Evolutionary conservation across 257 asterid genomes (phyloP).

Genomic region (Nemophila menziesii): DNA sequence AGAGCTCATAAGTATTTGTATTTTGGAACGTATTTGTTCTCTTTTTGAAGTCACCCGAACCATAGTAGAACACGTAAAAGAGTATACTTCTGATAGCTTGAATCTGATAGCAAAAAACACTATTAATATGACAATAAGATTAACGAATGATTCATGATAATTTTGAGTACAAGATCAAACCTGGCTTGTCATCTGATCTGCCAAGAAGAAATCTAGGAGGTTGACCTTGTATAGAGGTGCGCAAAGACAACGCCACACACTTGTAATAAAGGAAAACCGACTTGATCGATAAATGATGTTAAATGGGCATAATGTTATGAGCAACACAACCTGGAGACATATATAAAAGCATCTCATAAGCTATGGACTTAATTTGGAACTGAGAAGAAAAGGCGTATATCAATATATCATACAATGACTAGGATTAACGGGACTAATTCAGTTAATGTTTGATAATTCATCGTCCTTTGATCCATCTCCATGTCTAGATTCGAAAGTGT

Average conservation of each 20-base stretch:
- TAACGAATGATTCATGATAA: no score
- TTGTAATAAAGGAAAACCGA: conserved; percentile 48
- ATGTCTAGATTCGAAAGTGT: conserved; percentile 58
- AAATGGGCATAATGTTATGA: conserved; percentile 56
- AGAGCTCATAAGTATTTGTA: no score
- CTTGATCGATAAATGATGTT: conserved; percentile 64
- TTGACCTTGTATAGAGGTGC: conserved; percentile 85
- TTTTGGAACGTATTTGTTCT: no score
- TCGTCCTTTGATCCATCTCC: conserved; percentile 58
- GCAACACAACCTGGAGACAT: conserved; percentile 45
- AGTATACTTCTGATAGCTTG: no score
- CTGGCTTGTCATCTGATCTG: conserved; percentile 96
- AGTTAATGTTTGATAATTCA: conserved; percentile 22
- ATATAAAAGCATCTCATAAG: neutral
- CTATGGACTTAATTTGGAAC: neutral
- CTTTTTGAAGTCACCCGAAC: no score
- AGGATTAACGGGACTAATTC: conserved; percentile 64
- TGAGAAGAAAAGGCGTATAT: no score
- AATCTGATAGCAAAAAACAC: no score
- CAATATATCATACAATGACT: conserved; percentile 51
- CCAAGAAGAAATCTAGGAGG: conserved; percentile 71
- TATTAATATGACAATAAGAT: no score
- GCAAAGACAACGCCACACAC: conserved; percentile 58
- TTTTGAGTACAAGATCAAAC: conserved; percentile 18
- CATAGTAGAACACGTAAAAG: no score